These are phyloP conservation scores for Cystofilobasidium capitatum DNA, from an alignment of 768 basidiomycete species.

Conservation along the genomic window DNA sequence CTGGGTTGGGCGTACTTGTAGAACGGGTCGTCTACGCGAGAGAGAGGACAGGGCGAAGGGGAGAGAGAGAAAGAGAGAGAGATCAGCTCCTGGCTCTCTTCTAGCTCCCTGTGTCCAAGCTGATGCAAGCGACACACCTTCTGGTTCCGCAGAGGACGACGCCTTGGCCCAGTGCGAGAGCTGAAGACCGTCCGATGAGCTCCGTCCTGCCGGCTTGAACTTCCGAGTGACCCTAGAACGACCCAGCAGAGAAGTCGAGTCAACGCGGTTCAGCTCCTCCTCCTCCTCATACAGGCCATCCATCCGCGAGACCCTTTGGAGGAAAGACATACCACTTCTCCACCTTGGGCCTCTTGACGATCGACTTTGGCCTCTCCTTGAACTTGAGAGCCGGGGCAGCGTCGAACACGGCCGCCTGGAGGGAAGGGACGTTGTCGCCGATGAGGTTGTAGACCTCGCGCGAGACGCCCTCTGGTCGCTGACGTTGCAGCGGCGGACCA, in stretches of 20 bases:
- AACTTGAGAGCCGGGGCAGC: constrained; percentile 51
- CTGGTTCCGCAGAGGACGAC: neutral
- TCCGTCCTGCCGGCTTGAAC: constrained; percentile 57
- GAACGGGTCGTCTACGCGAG: constrained; percentile 51
- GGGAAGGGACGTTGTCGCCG: constrained; percentile 79
- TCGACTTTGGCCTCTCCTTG: constrained; percentile 71
- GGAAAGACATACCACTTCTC: constrained; percentile 7
- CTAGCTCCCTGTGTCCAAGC: no score
- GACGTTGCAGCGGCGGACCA: neutral
- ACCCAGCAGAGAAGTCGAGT: neutral
- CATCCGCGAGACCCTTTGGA: neutral
- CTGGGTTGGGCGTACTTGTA: constrained; percentile 61
- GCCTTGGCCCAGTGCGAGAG: constrained; percentile 76
- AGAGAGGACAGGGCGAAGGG: neutral
- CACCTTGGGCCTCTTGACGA: constrained; percentile 47
- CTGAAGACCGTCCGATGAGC: constrained; percentile 42
- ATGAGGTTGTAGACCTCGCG: constrained; percentile 89
- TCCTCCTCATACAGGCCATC: neutral
- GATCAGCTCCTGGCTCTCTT: no score
- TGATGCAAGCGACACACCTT: neutral
- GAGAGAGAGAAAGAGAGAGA: neutral
- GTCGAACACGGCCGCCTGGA: constrained; percentile 41
- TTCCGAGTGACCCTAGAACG: constrained; percentile 52
- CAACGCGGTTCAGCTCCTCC: neutral
- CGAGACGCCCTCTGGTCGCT: constrained; percentile 62